Base-by-base conservation (phyloP, 1,284 basidiomycete genomes). In the Apiotrichum porosum region DNA sequence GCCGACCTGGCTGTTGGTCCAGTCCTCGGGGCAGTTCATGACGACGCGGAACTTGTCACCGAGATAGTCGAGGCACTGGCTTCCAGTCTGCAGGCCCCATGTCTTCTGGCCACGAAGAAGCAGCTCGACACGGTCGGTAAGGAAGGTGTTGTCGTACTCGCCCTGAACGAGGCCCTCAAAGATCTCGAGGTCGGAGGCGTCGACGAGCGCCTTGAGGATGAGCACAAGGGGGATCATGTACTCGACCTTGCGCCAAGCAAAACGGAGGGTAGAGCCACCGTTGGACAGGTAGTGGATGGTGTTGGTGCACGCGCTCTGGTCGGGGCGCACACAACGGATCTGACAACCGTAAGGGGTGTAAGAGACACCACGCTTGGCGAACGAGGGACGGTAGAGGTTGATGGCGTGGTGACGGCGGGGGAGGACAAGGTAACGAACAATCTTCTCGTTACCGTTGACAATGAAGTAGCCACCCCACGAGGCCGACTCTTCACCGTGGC, bases 391-490 rank as follows among this genome's bases (percentile, higher is more conserved):
- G 93, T 93, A 69, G 76, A 82, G 36, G 76, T 74, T 72, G 83
- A 87, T 35, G 80, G 83, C 59, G 82, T 84, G 55, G 78, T 79
- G 76, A 85, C 86, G 56, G 76, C 78, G 61, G 84, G 79, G 63
- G 83, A 81, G 69, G 81, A 87, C 66, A 46, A 74, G 85, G 76
- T 93, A 97, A 51, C 95, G 91, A 63, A 99, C 91, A 59, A 99
- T 82, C 75, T 93, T 90, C 76, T 99, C 95, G 76, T 97, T 98
- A 54, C 95, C 95, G 72, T 99, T 99, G 71, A 99, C 86, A 63
- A 99, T 82, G 69, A 98, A 99, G 77, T 98, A 98, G 23, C 94
- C 95, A 38, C 95, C 95, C 69, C 97, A 95, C 71, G 98, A 95
- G 75, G 94, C 92, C 3, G 95, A 84, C 68, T 99, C 95, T 78